phyloP scores from a whole-genome alignment of 345 rosid genomes.

The Eucalyptus camaldulensis region DNA sequence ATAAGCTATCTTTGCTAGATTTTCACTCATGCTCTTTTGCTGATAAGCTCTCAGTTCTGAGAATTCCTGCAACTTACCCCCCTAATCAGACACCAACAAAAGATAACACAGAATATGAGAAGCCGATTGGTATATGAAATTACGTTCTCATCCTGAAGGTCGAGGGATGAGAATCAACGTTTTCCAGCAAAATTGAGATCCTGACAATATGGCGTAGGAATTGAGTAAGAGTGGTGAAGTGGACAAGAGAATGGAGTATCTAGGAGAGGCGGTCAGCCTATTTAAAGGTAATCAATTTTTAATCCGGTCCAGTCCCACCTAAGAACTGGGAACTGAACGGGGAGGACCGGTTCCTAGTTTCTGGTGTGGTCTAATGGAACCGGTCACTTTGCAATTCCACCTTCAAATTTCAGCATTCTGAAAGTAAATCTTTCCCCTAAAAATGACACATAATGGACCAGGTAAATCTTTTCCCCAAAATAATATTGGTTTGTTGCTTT shows the following conservation, averaged over 20 bases:
- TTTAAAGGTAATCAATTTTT: too few relatives aligned
- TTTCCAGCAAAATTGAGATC: background rate
- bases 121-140: background rate
- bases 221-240: constrained; percentile 8
- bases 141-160: background rate
- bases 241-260: constrained; percentile 36
- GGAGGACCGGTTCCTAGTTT: too few relatives aligned
- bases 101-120: background rate
- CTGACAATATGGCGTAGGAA: background rate
- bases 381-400: too few relatives aligned
- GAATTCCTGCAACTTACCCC: background rate
- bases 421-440: too few relatives aligned
- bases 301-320: too few relatives aligned
- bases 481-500: too few relatives aligned
- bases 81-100: background rate
- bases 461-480: too few relatives aligned
- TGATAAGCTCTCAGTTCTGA: background rate
- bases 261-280: constrained; percentile 27
- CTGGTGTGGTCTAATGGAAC: too few relatives aligned
- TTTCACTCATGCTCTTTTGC: background rate
- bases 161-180: background rate
- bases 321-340: fast-evolving
- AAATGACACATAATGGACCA: too few relatives aligned
- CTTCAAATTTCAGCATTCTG: too few relatives aligned
- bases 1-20: background rate